These are phyloP conservation scores for Pseudofabraea citricarpa DNA, from an alignment of 2,329 filamentous ascomycete species.

Conservation along the genomic window DNA sequence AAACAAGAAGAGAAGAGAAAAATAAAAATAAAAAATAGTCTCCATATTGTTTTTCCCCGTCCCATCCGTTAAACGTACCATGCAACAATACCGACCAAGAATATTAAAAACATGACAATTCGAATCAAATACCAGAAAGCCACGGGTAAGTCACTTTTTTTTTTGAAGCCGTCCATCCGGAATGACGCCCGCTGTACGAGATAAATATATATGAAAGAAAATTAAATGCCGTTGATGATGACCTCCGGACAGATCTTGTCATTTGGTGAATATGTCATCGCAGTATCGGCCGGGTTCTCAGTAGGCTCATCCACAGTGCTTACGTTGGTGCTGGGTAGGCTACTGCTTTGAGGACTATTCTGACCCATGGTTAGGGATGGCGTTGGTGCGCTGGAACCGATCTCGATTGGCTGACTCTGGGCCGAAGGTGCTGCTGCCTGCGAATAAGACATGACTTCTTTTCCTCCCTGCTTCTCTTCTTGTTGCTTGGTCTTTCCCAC, in stretches of 20 bases:
- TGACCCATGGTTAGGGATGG: conserved; percentile 64
- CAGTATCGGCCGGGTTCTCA: conserved; percentile 15
- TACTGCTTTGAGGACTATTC: conserved; percentile 65
- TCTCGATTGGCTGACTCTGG: conserved; percentile 33
- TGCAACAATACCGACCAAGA: no score
- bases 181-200: neutral
- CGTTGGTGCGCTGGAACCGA: conserved; percentile 53
- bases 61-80: no score
- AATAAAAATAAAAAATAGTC: no score
- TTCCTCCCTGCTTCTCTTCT: no score
- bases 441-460: no score
- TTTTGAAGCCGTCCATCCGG: neutral
- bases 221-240: conserved; percentile 20
- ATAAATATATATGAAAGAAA: neutral
- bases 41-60: no score
- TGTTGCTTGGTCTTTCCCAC: no score
- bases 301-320: conserved; percentile 36
- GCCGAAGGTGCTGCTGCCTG: conserved; percentile 16
- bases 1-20: no score
- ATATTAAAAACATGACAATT: no score
- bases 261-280: conserved; percentile 13
- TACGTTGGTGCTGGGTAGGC: conserved; percentile 57
- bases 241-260: conserved; percentile 20
- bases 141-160: no score
- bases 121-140: no score